Evolutionary conservation across 352 stramenopile genomes (phyloP), one percentile per base, ranked within the genome.

Genomic region (Phytophthora sp.): DNA sequence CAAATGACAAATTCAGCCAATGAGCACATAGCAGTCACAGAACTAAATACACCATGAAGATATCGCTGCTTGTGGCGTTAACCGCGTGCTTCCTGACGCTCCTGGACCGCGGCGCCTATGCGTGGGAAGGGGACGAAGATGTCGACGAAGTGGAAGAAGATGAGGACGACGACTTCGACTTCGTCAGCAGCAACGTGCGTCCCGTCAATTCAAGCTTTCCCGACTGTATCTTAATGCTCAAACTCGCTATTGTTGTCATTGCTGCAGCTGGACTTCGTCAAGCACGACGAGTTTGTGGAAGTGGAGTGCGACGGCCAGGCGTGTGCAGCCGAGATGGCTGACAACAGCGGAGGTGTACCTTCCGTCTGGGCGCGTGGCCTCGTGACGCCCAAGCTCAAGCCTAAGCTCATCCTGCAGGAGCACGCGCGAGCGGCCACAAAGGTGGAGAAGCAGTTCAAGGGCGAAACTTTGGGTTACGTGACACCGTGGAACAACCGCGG

Each of bases 401-500:
- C 71, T n/a, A 63, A 71, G 4, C 69, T 78, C 35, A 82, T 93
- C 46, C 46, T 86, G 57, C 66, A 86, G 42, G 62, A 74, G 36
- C 79, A 83, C 18, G 66, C 58, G 12, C 65, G 69, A 20, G 57
- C 55, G 7, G 61, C 50, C 7, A 75, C 16, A 12, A 53, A 53
- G 16, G 38, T 69, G 16, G 30, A 71, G 4, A 85, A 86, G 39
- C 36, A 60, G 9, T 91, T 91, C 36, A 18, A 30, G 12, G 79
- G 80, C 15, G 84, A 93, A 60, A 82, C 73, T 23, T 59, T 94
- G 29, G 84, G 81, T 18, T 94, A 92, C 59, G 84, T 94, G 57
- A 94, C 86, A 3, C 86, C 86, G 12, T 94, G 86, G 84, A 93
- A 94, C 74, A 82, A 53, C 21, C 79, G 77, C 15, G 86, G 86